Conservation (phyloP, 164 flowering plant genomes). For the Chimonanthus salicifolius region DNA sequence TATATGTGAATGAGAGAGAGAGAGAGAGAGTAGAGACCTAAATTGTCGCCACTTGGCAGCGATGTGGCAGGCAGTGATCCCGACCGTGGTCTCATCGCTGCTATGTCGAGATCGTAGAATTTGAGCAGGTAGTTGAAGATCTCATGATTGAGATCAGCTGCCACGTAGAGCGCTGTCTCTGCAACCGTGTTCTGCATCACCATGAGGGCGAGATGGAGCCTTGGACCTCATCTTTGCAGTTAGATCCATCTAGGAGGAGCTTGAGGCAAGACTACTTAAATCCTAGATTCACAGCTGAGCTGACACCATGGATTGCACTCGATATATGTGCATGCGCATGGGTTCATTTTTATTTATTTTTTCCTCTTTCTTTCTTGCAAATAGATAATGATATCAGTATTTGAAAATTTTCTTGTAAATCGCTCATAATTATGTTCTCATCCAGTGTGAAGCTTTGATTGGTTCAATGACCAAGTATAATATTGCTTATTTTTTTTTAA, state of each 20-base stretch:
- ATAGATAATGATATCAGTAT: too few species aligned
- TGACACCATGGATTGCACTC: too few species aligned
- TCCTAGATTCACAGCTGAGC: too few species aligned
- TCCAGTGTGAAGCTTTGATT: neutral
- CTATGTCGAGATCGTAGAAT: constrained; percentile 47
- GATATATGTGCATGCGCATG: too few species aligned
- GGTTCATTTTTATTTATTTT: neutral
- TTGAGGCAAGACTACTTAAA: constrained; percentile 12
- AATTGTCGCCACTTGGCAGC: constrained; percentile 73
- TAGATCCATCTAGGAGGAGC: constrained; percentile 21
- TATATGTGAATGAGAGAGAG: neutral
- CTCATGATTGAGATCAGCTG: constrained; percentile 50
- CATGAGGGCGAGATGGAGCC: constrained; percentile 41
- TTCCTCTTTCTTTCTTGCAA: neutral
- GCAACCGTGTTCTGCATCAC: constrained; percentile 63
- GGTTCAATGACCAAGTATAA: neutral
- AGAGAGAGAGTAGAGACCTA: constrained; percentile 33
- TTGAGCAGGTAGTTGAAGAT: constrained; percentile 52
- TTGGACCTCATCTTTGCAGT: constrained; percentile 20
- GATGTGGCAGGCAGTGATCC: constrained; percentile 69
- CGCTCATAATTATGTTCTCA: neutral
- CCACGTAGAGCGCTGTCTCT: constrained; percentile 69
- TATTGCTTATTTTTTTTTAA: neutral
- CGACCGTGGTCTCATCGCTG: constrained; percentile 63
- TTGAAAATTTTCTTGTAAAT: neutral